Base-by-base conservation (phyloP, 768 basidiomycete species). In the Hypholoma fasciculare region DNA sequence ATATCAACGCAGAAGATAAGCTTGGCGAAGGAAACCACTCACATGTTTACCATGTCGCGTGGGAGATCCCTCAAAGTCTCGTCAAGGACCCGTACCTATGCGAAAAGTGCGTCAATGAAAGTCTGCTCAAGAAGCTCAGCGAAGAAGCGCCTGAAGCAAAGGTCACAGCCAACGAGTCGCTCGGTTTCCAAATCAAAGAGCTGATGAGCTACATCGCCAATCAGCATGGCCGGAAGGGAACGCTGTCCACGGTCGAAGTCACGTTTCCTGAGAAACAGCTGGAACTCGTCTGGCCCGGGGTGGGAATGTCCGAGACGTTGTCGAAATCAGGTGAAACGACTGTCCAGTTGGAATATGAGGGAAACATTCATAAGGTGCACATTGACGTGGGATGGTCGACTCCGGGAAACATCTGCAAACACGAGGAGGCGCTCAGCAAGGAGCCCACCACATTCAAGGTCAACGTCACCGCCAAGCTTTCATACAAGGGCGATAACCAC, bases 1-100 rank as follows among this genome's bases (percentile, higher is more conserved):
- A 83, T 54, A 59, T 87, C 52, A 75, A 76, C 1, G 74, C 77
- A 0, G 37, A 39, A 0, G 63, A 74, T 30, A 46, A 17, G 17
- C 59, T 76, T 7, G 86, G 84, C 4, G 0, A 13, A 0, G 85
- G 87, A 0, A 63, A 82, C 62, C 86, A 88, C 63, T 87, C 86
- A 0, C 47, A 68, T 34, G 82, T 84, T 0, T 81, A 82, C 61
- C 63, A 72, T 39, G 82, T 76, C 7, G 80, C 83, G 54, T 79
- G 79, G 73, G 82, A 82, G 40, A 63, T 87, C 1, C 84, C 85
- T 1, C 75, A 77, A 0, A 67, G 72, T 16, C 16, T 78, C 6
- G 68, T 82, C 4, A 50, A 69, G 6, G 69, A 66, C 2, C 69
- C 72, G 1, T 59, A 64, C 0, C 19, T 83, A 1, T 84, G 82